Base-by-base conservation (phyloP, 2,329 filamentous ascomycete species). In the Tolypocladium inflatum region DNA sequence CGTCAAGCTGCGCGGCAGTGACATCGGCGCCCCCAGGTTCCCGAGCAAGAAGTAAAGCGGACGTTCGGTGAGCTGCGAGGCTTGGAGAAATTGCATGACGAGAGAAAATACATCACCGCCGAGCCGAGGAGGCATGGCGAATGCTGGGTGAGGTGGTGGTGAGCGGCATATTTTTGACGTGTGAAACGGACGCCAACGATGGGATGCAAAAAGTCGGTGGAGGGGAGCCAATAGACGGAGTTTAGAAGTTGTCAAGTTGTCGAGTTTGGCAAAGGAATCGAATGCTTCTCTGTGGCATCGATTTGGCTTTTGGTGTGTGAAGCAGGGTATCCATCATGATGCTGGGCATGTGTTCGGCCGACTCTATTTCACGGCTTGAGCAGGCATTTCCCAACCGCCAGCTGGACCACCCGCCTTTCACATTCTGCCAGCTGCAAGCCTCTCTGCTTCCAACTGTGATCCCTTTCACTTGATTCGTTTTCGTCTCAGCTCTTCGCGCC, bases 11-110 rank as follows among this genome's bases (percentile, higher is more conserved):
- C 83, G 92, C 65, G 91, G 94, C 59, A 80, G 78, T 68, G 90
- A 93, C 76, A 94, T 97, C 72, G 93, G 92, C 62, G 80, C 85
- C 73, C 89, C 91, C 67, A 89, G 87, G 78, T 89, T 94, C 73
- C 83, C 85, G 63, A 91, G 89, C 82, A 90, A 89, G 79, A 75
- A 76, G 69, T 76, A 65, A 78, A 15, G 59, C 62, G 50, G 43
- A 35, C 43, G 30, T 33, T 26, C 0, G 38, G 19, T n/a, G 33
- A 23, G n/a, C 39, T n/a, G 23, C 3, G 30, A n/a, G 33, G 41
- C 15, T 50, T 39, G 39, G 33, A 33, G 42, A 58, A 54, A 52
- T 53, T 37, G 35, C 41, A 48, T 37, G 5, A 21, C 26, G 41
- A 11, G 21, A 23, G 53, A 45, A 55, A n/a, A 35, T 13, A 11